Evolutionary conservation across 2,329 filamentous ascomycete species (phyloP), one percentile per base, ranked within the genome.

Genomic region (Pyricularia sp.): DNA sequence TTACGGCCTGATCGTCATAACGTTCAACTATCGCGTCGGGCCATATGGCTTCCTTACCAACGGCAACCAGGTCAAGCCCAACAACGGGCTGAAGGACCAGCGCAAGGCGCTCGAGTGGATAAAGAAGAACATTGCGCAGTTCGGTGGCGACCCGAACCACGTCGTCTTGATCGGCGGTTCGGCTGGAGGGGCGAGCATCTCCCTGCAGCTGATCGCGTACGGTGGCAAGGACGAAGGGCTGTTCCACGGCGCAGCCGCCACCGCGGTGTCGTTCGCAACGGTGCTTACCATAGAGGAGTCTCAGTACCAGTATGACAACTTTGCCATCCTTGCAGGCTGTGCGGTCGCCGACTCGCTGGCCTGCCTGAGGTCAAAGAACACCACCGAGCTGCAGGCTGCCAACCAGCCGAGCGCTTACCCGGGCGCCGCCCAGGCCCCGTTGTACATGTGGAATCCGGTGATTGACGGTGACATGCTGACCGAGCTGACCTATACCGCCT

Each of bases 21-120:
- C 80, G 5, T 82, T 90, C 75, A 92, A 91, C 74, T 92, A 93
- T 71, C 85, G 89, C 8, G 88, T 93, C 12, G 88, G 89, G 0
- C 81, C 84, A 0, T 91, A 86, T 68, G 89, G 89, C 0, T 93
- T 91, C 71, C 78, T 92, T 13, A 83, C 84, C 1, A 78, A 84
- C 64, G 75, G 81, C 16, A 81, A 30, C 26, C 24, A 28, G 55
- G 55, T 59, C 55, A 3, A 22, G 55, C 88, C 69, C 70, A 89
- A 89, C 70, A 83, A 76, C 1, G 87, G 87, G 0, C 73, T 89
- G 1, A 76, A 87, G 3, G 87, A 89, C 69, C 85, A 88, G 73
- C 78, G 83, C 16, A 78, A 81, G 16, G 76, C 81, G 1, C 74
- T 90, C 53, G 70, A 81, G 64, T 89, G 87, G 87, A 79, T 88